Percentiles rank a stretch among this genome's conserved stretches.
Conservation (phyloP, 2,329 filamentous ascomycete species). For the Bimuria novae-zelandiae region DNA sequence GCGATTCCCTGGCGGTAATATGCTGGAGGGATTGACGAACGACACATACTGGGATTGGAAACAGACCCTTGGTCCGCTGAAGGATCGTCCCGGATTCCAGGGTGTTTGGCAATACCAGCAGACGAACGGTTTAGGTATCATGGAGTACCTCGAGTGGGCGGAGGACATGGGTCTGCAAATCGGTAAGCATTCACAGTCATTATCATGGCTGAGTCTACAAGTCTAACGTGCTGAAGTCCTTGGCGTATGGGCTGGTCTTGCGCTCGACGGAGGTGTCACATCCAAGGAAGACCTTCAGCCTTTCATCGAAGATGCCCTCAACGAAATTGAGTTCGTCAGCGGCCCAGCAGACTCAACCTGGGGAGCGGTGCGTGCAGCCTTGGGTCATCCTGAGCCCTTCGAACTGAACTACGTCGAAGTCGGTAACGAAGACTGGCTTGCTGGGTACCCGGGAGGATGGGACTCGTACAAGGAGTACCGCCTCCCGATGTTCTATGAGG, state of each 20-base stretch:
- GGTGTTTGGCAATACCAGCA: conserved; percentile 52
- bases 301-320: conserved; percentile 46
- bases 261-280: conserved; percentile 48
- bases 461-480: conserved; percentile 38
- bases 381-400: conserved; percentile 45
- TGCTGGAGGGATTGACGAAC: conserved; percentile 42
- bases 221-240: conserved; percentile 34
- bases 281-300: conserved; percentile 44
- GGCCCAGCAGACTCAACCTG: conserved; percentile 37
- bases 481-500: conserved; percentile 40
- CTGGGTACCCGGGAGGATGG: conserved; percentile 35
- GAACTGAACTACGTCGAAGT: conserved; percentile 46
- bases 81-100: conserved; percentile 52
- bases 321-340: conserved; percentile 43
- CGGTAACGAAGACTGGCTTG: conserved; percentile 47
- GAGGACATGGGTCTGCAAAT: conserved; percentile 52
- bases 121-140: conserved; percentile 51
- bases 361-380: conserved; percentile 41
- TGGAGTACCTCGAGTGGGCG: conserved; percentile 55
- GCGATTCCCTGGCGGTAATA: conserved; percentile 59
- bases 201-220: too few relatives aligned
- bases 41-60: conserved; percentile 51
- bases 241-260: conserved; percentile 52
- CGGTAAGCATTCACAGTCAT: conserved; percentile 20
- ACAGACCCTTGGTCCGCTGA: conserved; percentile 55